Evolutionary conservation across 2,329 filamentous ascomycete genomes (phyloP).

Genomic region (Monilinia polystroma): DNA sequence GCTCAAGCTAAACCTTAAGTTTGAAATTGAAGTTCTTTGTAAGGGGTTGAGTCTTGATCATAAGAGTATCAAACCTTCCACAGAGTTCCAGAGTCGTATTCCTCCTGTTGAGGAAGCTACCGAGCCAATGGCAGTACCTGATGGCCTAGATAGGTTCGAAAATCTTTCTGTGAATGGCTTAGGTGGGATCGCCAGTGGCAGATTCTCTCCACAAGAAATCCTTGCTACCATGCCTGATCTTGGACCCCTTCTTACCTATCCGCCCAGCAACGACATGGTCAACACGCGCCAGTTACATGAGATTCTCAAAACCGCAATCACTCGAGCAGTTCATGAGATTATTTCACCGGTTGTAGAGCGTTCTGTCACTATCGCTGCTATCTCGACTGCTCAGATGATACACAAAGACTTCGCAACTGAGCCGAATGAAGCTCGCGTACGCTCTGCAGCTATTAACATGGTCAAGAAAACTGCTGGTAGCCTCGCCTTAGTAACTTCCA

Average conservation of each 20-base stretch:
- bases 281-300: slow-evolving; percentile 65
- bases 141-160: slow-evolving; percentile 78
- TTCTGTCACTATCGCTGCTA: slow-evolving; percentile 95
- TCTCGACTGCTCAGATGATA: slow-evolving; percentile 92
- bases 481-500: slow-evolving; percentile 94
- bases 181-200: slow-evolving; percentile 65
- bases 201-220: slow-evolving; percentile 75
- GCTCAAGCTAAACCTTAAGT: slow-evolving; percentile 94
- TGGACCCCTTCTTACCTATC: slow-evolving; percentile 74
- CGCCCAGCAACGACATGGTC: slow-evolving; percentile 76
- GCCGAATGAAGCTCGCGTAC: slow-evolving; percentile 80
- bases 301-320: slow-evolving; percentile 83
- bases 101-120: slow-evolving; percentile 60
- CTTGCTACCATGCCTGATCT: slow-evolving; percentile 82
- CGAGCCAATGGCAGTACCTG: slow-evolving; percentile 52
- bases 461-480: slow-evolving; percentile 93
- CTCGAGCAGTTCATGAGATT: slow-evolving; percentile 89
- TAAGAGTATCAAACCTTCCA: slow-evolving; percentile 84
- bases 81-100: slow-evolving; percentile 76
- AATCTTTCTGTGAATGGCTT: slow-evolving; percentile 76
- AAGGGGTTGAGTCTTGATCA: slow-evolving; percentile 90
- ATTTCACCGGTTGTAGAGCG: slow-evolving; percentile 96
- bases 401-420: slow-evolving; percentile 96
- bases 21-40: slow-evolving; percentile 97
- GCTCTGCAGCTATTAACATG: slow-evolving; percentile 86